phyloP scores from a whole-genome alignment of 768 basidiomycete genomes.

The Suillus subalutaceus region DNA sequence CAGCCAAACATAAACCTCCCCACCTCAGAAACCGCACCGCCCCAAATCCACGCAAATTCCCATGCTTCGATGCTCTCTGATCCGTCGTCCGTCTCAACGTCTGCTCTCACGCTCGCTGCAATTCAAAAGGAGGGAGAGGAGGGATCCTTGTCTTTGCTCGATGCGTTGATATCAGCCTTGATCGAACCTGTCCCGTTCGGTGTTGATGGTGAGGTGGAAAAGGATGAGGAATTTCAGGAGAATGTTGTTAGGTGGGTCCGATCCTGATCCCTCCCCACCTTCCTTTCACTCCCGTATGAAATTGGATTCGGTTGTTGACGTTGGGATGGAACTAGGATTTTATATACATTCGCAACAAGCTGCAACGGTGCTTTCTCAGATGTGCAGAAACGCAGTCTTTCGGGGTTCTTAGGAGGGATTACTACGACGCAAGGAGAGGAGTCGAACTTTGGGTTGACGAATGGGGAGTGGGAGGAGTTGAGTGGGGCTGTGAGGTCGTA shows the following conservation, averaged over 20 bases:
- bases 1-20: constrained; percentile 24
- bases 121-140: background rate
- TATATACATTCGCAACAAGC: background rate
- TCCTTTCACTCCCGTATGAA: background rate
- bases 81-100: constrained; percentile 22
- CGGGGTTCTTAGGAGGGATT: background rate
- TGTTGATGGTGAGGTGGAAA: background rate
- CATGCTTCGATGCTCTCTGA: background rate
- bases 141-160: background rate
- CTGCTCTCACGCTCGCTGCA: background rate
- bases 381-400: background rate
- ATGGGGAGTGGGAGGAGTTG: background rate
- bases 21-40: constrained; percentile 30
- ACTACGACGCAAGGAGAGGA: background rate
- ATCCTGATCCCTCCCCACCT: background rate
- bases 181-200: background rate
- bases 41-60: constrained; percentile 50
- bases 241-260: background rate
- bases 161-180: background rate
- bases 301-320: background rate
- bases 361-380: background rate
- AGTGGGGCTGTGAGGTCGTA: background rate
- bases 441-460: background rate
- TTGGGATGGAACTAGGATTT: background rate
- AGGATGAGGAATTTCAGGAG: constrained; percentile 43